Evolutionary conservation across 164 flowering plant species (phyloP).

Genomic region (Vitis rupestris): DNA sequence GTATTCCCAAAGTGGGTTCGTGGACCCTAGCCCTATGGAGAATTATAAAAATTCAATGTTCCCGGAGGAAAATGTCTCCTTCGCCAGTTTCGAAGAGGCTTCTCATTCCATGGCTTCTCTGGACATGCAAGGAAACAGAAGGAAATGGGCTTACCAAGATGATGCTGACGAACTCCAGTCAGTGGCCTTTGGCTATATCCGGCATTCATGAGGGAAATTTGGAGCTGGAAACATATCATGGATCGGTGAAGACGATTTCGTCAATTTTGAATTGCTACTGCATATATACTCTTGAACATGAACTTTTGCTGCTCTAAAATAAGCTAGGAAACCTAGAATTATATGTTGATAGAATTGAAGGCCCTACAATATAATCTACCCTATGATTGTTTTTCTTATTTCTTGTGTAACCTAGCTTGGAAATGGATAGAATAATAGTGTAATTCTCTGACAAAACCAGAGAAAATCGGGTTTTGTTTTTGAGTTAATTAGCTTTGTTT

Average conservation of each 20-base stretch:
- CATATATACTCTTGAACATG: conserved; percentile 12
- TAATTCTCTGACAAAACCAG: conserved; percentile 7
- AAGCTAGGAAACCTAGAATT: conserved; percentile 28
- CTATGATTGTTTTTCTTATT: conserved; percentile 18
- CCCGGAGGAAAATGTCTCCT: conserved; percentile 36
- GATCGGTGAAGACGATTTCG: conserved; percentile 11
- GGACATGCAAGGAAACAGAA: conserved; percentile 39
- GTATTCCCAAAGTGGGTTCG: conserved; percentile 22
- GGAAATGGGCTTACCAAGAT: conserved; percentile 60
- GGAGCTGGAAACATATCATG: too few relatives aligned
- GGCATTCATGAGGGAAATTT: conserved; percentile 29
- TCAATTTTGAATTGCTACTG: conserved; percentile 31
- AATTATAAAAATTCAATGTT: conserved; percentile 27
- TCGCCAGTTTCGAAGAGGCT: conserved; percentile 41
- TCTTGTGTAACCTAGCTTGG: conserved; percentile 23
- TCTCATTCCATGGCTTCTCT: conserved; percentile 46
- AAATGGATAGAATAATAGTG: conserved; percentile 18
- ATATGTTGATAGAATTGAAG: conserved; percentile 20
- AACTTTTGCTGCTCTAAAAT: conserved; percentile 23
- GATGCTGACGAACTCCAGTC: conserved; percentile 62
- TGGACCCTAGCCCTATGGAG: conserved; percentile 24
- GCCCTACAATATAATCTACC: conserved; percentile 12
- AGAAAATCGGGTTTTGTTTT: not conserved
- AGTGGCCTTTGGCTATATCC: conserved; percentile 55
- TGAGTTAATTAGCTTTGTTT: conserved; percentile 5